Evolutionary conservation across 2,329 filamentous ascomycete genomes (phyloP).

Genomic region (Chrysoporthe cubensis): DNA sequence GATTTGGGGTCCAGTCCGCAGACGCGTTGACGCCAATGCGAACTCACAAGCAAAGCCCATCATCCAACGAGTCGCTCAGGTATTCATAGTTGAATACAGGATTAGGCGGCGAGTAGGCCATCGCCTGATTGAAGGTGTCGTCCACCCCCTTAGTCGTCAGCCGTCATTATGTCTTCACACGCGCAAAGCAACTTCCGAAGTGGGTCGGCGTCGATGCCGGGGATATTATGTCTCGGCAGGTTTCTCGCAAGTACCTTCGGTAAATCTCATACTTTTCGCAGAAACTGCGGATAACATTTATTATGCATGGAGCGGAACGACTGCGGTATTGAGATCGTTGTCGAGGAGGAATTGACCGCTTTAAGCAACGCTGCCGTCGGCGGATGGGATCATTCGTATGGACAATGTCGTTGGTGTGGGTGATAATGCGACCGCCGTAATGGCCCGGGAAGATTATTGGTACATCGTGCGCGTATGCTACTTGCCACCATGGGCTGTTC

Average conservation of each 20-base stretch:
- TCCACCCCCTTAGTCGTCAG: too few species aligned
- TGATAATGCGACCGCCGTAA: background rate
- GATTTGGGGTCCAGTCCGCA: background rate
- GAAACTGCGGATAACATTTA: background rate
- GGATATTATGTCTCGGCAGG: too few species aligned
- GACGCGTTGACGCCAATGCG: background rate
- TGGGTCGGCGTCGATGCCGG: too few species aligned
- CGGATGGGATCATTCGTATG: background rate
- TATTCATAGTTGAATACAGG: background rate
- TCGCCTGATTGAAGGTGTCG: too few species aligned
- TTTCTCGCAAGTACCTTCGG: too few species aligned
- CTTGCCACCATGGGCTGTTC: conserved; percentile 2
- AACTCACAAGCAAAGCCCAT: background rate
- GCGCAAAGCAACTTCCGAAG: too few species aligned
- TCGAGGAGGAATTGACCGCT: background rate
- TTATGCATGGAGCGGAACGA: background rate
- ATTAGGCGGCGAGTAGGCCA: too few species aligned
- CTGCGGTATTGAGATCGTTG: background rate
- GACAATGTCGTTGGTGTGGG: background rate
- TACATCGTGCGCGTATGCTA: background rate
- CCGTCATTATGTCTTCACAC: too few species aligned
- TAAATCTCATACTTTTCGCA: background rate
- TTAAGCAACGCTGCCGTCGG: background rate
- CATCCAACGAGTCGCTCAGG: background rate
- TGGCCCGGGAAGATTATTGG: background rate